Base-by-base conservation (phyloP, 2,329 filamentous ascomycete genomes). In the Sclerotinia nivalis region DNA sequence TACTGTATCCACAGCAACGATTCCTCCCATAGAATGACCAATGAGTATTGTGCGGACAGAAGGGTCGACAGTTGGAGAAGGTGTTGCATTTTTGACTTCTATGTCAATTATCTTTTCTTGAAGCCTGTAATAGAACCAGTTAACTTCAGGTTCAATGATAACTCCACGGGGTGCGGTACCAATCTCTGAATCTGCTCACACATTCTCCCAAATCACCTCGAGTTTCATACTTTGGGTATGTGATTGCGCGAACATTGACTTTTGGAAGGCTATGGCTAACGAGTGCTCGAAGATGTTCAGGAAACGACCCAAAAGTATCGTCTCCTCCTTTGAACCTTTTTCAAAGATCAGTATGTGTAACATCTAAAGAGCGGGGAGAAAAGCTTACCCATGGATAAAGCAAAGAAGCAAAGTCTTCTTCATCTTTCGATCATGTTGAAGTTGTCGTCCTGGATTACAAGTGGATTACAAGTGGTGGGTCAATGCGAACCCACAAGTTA, bases 71-170 rank as follows among this genome's bases (percentile, higher is more conserved):
- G 92, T 97, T 0, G 94, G 94, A 7, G 91, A 94, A 1, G 92
- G 87, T 0, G 93, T 95, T 59, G 86, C 85, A 74, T 92, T 91
- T 40, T 86, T 89, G 70, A 97, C 94, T 81, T 99, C 95, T 76
- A 97, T 84, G 80, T 98, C 96, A 76, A 98, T 97, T 75, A 98
- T 92, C 76, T 92, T 92, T 78, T 97, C 91, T 74, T 94, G 89
- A 22, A 98, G 87, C 93, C 91, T 93, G 65, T 66, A 8, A 47
- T 47, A 69, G 10, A 70, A 34, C 62, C 69, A 52, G 71, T 69
- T 22, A 28, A 25, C 45, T 64, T 55, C 8, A 25, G 54, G 56
- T 45, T n/a, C 61, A 43, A n/a, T 25, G n/a, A 34, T 37, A 31
- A 50, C n/a, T 45, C 31, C 9, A 28, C 1, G 60, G 64, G 8